These are phyloP conservation scores for Bryum argenteum DNA, from an alignment of 225 moss, liverwort and hornwort genomes.

Conservation along the genomic window DNA sequence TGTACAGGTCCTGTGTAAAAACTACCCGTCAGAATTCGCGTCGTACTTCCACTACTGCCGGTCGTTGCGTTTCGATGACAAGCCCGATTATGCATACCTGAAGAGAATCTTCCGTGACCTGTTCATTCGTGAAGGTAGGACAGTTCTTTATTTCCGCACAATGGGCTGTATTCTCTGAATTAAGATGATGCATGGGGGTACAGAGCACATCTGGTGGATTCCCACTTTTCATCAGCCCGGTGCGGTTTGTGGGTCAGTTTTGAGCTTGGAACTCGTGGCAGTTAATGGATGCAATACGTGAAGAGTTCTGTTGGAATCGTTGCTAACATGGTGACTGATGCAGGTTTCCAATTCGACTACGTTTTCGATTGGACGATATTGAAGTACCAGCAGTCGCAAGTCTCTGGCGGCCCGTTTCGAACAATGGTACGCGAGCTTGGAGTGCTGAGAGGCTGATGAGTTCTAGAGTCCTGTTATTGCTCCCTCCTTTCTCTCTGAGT, in stretches of 20 bases:
- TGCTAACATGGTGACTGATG: constrained; percentile 1
- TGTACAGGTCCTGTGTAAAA: constrained; percentile 77
- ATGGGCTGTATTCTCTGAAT: not conserved
- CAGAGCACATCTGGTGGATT: not conserved
- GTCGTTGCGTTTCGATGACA: constrained; percentile 89
- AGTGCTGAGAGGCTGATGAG: not conserved
- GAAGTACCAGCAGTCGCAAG: constrained; percentile 92
- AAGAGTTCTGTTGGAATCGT: not conserved
- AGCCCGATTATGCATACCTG: constrained; percentile 94
- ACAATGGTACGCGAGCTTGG: constrained; percentile 44
- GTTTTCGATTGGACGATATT: constrained; percentile 97
- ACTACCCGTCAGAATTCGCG: constrained; percentile 85
- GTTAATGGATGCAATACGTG: not conserved
- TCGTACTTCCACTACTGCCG: constrained; percentile 95
- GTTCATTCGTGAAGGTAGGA: constrained; percentile 86
- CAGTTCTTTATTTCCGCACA: not conserved
- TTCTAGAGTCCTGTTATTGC: not conserved
- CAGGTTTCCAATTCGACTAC: constrained; percentile 95
- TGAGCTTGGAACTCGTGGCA: not conserved
- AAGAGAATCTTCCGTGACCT: constrained; percentile 96
- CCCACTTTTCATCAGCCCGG: not conserved
- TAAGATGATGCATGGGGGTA: not conserved
- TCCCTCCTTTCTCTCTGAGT: not conserved
- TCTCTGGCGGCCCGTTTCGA: constrained; percentile 60
- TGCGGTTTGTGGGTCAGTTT: no score